These are phyloP conservation scores for Penicillium sp. DNA, from an alignment of 2,329 filamentous ascomycete genomes.

Conservation along the genomic window DNA sequence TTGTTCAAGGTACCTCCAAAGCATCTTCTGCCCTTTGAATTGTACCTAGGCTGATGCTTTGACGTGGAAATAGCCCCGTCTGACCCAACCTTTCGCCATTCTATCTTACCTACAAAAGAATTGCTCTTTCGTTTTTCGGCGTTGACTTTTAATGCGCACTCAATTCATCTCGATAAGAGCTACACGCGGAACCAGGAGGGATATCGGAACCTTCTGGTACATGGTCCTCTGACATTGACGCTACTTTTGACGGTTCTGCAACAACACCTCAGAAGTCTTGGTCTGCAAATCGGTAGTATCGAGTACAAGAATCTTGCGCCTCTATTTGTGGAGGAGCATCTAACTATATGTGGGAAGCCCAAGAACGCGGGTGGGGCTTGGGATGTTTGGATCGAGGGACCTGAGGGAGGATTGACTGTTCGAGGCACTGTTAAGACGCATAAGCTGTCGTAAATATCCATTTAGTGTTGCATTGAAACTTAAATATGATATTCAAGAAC, in stretches of 20 bases:
- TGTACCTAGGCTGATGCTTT: too few relatives aligned
- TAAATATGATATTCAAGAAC: too few relatives aligned
- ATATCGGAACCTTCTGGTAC: constrained; percentile 69
- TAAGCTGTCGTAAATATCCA: too few relatives aligned
- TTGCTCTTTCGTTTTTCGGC: constrained; percentile 88
- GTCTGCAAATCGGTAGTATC: constrained; percentile 49
- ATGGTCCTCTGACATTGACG: constrained; percentile 75
- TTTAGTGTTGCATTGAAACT: too few relatives aligned
- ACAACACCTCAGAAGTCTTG: constrained; percentile 44
- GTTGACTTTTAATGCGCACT: constrained; percentile 85
- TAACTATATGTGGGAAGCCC: constrained; percentile 62
- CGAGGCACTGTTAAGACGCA: constrained; percentile 47
- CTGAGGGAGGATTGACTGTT: constrained; percentile 57
- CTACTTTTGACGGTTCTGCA: constrained; percentile 66
- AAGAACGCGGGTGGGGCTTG: constrained; percentile 43
- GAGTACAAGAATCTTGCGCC: constrained; percentile 78
- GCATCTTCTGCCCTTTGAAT: too few relatives aligned
- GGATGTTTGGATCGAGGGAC: constrained; percentile 62
- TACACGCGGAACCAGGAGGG: constrained; percentile 69
- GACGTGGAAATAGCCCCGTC: constrained; percentile 44
- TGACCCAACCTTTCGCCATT: constrained; percentile 52
- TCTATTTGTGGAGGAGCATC: constrained; percentile 65
- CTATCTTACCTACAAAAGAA: constrained; percentile 59
- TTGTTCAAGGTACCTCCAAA: constrained; percentile 35
- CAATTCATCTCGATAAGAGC: constrained; percentile 73